Evolutionary conservation across 768 basidiomycete genomes (phyloP), one percentile per base, ranked within the genome.

Genomic region (Lentinula boryana): DNA sequence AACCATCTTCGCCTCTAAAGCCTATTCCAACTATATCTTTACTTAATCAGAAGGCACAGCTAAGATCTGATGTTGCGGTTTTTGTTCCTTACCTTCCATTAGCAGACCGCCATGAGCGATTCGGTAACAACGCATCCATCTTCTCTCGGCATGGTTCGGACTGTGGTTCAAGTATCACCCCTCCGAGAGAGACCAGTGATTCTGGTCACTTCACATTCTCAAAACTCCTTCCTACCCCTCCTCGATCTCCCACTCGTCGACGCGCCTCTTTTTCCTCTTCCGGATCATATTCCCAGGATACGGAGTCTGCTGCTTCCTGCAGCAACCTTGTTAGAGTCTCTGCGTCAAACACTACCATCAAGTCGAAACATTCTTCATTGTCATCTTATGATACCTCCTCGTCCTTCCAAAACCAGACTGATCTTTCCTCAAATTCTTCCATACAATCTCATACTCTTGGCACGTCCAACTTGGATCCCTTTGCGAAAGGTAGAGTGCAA

Each of bases 31-130:
- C 16, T 21, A 35, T 58, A 41, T 58, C 57, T 44, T 44, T 58
- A 12, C 44, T 43, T 16, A 18, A 32, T 57, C 44, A 43, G 15
- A 41, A 48, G 46, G 31, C 50, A 32, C 31, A 51, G 33, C 3
- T 32, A 15, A 51, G 21, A 7, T 10, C 55, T 13, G 23, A 56
- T 1, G 21, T 6, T 27, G 40, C 40, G 1, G 41, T 43, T 38
- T 58, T 58, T n/a, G 57, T 58, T n/a, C 57, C 57, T 5, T 58
- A 58, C 35, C 57, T 58, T 36, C 57, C 57, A 13, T 18, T 58
- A n/a, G 57, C 44, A 21, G 44, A 44, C 31, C 43, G 36, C 4
- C 57, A 58, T 40, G 57, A 58, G 46, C 38, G 55, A 56, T 43
- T 23, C 16, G 44, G 36, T 33, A n/a, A 9, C 7, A 27, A 44